phyloP scores from a whole-genome alignment of 192 early-diverging fungal species.

The Umbelopsis vinacea region DNA sequence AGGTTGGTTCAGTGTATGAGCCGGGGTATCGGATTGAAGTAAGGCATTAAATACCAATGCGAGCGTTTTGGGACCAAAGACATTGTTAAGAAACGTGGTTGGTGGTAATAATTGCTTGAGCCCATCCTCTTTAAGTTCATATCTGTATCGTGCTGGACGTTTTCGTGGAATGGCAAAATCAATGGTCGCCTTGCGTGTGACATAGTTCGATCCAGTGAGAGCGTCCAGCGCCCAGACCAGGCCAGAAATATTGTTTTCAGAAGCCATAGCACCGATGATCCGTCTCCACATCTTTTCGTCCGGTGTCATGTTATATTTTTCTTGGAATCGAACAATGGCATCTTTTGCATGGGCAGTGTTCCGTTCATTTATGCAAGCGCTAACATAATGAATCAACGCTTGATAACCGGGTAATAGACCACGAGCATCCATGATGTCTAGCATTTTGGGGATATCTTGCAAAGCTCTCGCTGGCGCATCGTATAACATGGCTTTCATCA shows the following conservation, averaged over 20 bases:
- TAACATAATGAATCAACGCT: not conserved
- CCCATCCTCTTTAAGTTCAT: not conserved
- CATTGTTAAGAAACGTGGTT: not conserved
- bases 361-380: not conserved
- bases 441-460: not conserved
- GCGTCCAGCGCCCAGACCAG: slow-evolving; percentile 14
- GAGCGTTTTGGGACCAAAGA: slow-evolving; percentile 6
- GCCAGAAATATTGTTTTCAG: not conserved
- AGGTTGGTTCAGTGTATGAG: not conserved
- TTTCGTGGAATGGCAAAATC: not conserved
- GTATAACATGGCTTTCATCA: slow-evolving; percentile 1
- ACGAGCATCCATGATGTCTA: not conserved
- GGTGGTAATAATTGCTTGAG: not conserved
- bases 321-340: not conserved
- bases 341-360: not conserved
- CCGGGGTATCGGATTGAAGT: slow-evolving; percentile 9
- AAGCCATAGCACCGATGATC: slow-evolving; percentile 1
- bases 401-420: not conserved
- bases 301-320: slow-evolving; percentile 2
- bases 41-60: not conserved
- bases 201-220: slow-evolving; percentile 6
- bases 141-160: slow-evolving; percentile 13
- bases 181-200: not conserved
- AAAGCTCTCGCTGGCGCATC: not conserved
- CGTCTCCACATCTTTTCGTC: slow-evolving; percentile 15